Base-by-base conservation (phyloP, 2,329 filamentous ascomycete genomes). In the Xylaria sp. region DNA sequence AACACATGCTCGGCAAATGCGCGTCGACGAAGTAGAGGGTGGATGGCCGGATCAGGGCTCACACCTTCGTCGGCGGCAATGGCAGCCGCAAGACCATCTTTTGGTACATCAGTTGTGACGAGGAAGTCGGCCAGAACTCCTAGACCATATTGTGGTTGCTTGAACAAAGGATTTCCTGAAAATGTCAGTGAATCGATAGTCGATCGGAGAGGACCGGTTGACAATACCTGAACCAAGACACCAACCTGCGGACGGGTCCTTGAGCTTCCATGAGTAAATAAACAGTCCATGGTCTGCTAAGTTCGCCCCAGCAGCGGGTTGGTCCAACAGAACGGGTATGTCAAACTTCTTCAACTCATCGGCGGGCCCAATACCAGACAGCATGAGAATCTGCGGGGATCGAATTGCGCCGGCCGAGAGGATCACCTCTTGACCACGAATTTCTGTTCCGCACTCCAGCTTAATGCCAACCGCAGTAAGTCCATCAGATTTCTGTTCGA, bases 221-320 rank as follows among this genome's bases (percentile, higher is more conserved):
- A 41, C 15, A 7, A 12, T 48, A 48, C 50, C 51, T 31, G 51
- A 54, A 4, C 80, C 80, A 9, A 80, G 69, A 2, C 66, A 63
- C 71, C 74, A 76, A 1, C 81, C 81, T 3, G 28, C 46, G 3
- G 31, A 34, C 12, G 58, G 48, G 31, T 61, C 58, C 34, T 61
- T 61, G 46, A 61, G 18, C 34, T 52, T 52, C 58, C 58, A 61
- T 41, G 28, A n/a, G n/a, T 39, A n/a, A 6, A 28, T 18, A 31
- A 61, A 18, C 1, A 61, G 31, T 9, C 46, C 20, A 37, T 60
- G 57, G 9, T 60, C 57, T 1, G 41, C 44, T 3, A 60, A 23
- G 18, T 60, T 60, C 9, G 18, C 9, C 13, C 57, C 57, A 20
- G 51, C 57, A 6, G 15, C 57, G 15, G 60, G 60, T 15, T 55